Evolutionary conservation across 345 rosid species (phyloP).

Genomic region (Carallia pectinifolia): DNA sequence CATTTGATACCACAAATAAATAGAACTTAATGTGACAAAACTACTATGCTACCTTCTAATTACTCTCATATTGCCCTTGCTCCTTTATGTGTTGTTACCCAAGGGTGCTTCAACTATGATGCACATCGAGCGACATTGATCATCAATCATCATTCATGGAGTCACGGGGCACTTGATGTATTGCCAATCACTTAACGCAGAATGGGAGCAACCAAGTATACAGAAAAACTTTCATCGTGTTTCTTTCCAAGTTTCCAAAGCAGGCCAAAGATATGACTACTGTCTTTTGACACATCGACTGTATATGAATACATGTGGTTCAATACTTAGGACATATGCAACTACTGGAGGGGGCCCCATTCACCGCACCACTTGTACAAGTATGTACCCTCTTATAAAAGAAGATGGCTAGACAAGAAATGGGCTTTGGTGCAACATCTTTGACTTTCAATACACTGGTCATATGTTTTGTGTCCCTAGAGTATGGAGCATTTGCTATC

Average conservation of each 20-base stretch:
- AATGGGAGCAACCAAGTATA: no score
- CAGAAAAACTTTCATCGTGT: no score
- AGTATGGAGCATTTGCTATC: conserved; percentile 8
- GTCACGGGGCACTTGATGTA: no score
- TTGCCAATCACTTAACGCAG: no score
- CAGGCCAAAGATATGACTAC: not conserved
- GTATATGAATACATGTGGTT: not conserved
- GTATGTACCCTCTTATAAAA: not conserved
- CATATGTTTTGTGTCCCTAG: conserved; percentile 11
- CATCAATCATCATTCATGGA: no score
- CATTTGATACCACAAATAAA: no score
- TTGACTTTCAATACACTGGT: conserved; percentile 15
- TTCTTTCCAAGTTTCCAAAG: not conserved
- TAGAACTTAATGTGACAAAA: no score
- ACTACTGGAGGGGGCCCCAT: conserved; percentile 14
- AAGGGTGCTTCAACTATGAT: no score
- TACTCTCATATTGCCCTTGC: no score
- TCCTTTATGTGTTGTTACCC: no score
- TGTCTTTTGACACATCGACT: conserved; percentile 20
- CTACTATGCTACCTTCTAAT: no score
- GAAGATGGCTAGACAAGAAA: conserved; percentile 8
- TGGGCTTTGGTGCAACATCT: not conserved
- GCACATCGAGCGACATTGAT: no score
- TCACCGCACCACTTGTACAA: conserved; percentile 16
- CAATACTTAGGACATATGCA: conserved; percentile 14